These are phyloP conservation scores for Ophiosphaerella herpotricha DNA, from an alignment of 2,329 filamentous ascomycete genomes.

Conservation along the genomic window DNA sequence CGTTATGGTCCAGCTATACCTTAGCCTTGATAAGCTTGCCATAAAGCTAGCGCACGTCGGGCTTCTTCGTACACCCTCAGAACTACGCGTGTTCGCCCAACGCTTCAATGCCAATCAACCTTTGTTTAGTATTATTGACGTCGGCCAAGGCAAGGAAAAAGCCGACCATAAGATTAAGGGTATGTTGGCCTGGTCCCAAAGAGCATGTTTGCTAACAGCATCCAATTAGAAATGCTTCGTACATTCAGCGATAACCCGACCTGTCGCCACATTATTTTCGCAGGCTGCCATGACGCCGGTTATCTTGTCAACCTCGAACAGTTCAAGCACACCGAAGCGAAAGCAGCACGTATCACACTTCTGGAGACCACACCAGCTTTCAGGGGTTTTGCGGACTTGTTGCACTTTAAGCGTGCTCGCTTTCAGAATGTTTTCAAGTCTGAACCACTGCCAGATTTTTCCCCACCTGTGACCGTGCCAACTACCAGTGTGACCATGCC, in stretches of 20 bases:
- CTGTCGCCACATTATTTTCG: constrained; percentile 55
- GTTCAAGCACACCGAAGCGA: constrained; percentile 48
- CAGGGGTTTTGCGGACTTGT: constrained; percentile 48
- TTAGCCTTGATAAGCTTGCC: constrained; percentile 53
- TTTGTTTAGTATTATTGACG: constrained; percentile 55
- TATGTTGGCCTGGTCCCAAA: constrained; percentile 9
- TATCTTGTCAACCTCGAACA: constrained; percentile 53
- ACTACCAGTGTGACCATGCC: background rate
- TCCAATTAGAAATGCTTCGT: constrained; percentile 48
- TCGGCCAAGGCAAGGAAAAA: constrained; percentile 53
- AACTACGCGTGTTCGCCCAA: constrained; percentile 50
- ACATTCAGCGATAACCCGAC: constrained; percentile 53
- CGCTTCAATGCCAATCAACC: constrained; percentile 51
- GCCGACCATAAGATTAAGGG: constrained; percentile 55
- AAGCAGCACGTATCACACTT: constrained; percentile 49
- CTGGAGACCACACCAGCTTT: constrained; percentile 51
- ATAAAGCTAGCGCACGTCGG: constrained; percentile 48
- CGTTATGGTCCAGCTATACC: constrained; percentile 53
- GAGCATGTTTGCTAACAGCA: constrained; percentile 7
- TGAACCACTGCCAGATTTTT: constrained; percentile 45
- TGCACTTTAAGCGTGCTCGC: constrained; percentile 45
- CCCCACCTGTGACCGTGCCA: constrained; percentile 2
- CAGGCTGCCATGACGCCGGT: constrained; percentile 54
- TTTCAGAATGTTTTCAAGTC: constrained; percentile 51
- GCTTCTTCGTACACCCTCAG: constrained; percentile 46